Conservation (phyloP, 805 yeast species). For the Grigorovia yakushimaensis region DNA sequence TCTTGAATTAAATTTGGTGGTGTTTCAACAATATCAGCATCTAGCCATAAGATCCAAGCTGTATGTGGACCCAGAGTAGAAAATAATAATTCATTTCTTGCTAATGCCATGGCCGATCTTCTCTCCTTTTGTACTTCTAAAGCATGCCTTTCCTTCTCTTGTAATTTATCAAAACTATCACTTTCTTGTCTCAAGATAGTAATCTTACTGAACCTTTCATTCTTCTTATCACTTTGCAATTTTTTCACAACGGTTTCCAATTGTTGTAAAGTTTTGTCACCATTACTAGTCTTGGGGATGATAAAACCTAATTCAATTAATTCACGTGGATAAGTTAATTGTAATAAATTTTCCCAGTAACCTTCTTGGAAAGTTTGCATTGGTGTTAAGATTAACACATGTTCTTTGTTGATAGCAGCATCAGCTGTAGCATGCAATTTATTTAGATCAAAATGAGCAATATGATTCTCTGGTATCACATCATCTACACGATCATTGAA, state of each 20-base stretch:
- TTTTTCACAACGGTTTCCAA: conserved; percentile 69
- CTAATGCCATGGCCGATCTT: conserved; percentile 84
- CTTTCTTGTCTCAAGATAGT: conserved; percentile 88
- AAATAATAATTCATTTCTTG: conserved; percentile 83
- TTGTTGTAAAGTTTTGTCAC: conserved; percentile 64
- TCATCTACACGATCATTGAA: conserved; percentile 45
- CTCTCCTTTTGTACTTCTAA: conserved; percentile 77
- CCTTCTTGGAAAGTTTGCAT: conserved; percentile 75
- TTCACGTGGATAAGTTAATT: conserved; percentile 72
- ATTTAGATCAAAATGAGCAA: conserved; percentile 78
- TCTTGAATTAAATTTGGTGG: conserved; percentile 80
- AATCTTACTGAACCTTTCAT: conserved; percentile 66
- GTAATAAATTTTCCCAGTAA: conserved; percentile 79
- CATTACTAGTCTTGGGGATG: conserved; percentile 72
- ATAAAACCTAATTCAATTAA: conserved; percentile 85
- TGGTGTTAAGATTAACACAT: conserved; percentile 81
- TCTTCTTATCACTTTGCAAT: conserved; percentile 54
- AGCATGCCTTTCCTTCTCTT: conserved; percentile 88
- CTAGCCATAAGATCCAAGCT: conserved; percentile 95
- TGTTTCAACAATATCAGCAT: conserved; percentile 87
- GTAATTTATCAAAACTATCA: conserved; percentile 61
- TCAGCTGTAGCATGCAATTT: conserved; percentile 58
- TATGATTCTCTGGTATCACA: conserved; percentile 59
- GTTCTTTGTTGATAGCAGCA: conserved; percentile 69
- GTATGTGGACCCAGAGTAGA: conserved; percentile 84